Evolutionary conservation across 805 yeast genomes (phyloP), one percentile per base, ranked within the genome.

Genomic region (Ogataea trehaloabstinens): DNA sequence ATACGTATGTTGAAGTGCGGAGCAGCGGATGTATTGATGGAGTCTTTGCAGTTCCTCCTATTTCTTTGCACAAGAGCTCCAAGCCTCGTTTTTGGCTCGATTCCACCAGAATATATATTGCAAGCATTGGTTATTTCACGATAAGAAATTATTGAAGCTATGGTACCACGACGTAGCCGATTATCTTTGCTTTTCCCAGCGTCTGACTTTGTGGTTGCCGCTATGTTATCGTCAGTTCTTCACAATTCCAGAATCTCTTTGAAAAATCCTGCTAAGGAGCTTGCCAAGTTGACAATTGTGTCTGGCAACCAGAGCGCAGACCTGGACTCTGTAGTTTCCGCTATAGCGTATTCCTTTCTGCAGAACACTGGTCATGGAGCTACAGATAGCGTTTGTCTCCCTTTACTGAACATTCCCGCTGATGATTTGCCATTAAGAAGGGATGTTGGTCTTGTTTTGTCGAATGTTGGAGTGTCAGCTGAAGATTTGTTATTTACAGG

Each of bases 221-320:
- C 17, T 10, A 30, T 30, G 33, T 22, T 30, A 15, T 30, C 33
- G 16, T 8, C 20, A 6, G 16, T 30, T 30, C 33, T 30, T 10
- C 16, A 30, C 11, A 20, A 30, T 20, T 6, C 33, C 12, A 11
- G 16, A 7, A 7, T 6, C 12, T 10, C 10, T 8, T 30, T 30
- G 22, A 30, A 30, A 15, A 30, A 19, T n/a, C 20, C 16, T 8
- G 12, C 19, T 8, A 8, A 8, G 20, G 33, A 30, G 8, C 22
- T 30, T 22, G 10, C 15, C 33, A 19, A 22, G 24, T 6, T 54
- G 13, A 47, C 53, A 1, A 53, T 82, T 17, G 90, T 82, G 0
- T 66, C 83, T 0, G 97, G 97, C 1, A 89, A 89, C 55, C 93
- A 88, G 53, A 77, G 93, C 4, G 90, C 93, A 0, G 89, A 91